Evolutionary conservation across 2,329 filamentous ascomycete genomes (phyloP).

Genomic region (Cladosporium austrohemisphaericum): DNA sequence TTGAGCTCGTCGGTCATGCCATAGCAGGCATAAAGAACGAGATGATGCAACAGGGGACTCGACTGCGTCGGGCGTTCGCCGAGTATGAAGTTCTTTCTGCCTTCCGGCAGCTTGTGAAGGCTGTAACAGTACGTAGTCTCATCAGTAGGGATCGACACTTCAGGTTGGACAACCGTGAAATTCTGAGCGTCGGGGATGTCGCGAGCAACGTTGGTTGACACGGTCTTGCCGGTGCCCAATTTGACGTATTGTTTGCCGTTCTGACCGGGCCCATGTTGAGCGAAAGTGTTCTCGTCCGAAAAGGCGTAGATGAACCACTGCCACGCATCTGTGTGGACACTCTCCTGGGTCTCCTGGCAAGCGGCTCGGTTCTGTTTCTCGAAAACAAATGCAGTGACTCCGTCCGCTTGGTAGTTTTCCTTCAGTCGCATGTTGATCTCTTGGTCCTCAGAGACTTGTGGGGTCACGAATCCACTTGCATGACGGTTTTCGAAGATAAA

Average conservation of each 20-base stretch:
- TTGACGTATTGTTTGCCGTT: slow-evolving; percentile 22
- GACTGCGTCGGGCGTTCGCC: slow-evolving; percentile 17
- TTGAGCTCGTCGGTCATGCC: slow-evolving; percentile 11
- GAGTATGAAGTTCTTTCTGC: slow-evolving; percentile 18
- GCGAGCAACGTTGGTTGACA: slow-evolving; percentile 17
- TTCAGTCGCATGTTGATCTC: slow-evolving; percentile 20
- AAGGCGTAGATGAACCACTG: slow-evolving; percentile 23
- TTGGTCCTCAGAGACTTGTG: slow-evolving; percentile 20
- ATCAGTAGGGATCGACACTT: slow-evolving; percentile 16
- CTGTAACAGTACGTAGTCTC: slow-evolving; percentile 22
- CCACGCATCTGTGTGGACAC: slow-evolving; percentile 15
- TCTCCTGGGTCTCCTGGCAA: slow-evolving; percentile 17
- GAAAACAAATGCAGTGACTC: slow-evolving; percentile 20
- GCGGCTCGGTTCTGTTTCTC: slow-evolving; percentile 21
- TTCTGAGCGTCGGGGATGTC: slow-evolving; percentile 16
- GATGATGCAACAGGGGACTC: slow-evolving; percentile 19
- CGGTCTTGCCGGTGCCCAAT: slow-evolving; percentile 17
- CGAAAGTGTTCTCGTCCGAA: slow-evolving; percentile 20
- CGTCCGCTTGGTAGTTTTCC: slow-evolving; percentile 18
- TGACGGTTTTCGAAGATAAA: slow-evolving; percentile 21
- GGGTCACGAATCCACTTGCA: slow-evolving; percentile 19
- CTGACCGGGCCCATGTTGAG: slow-evolving; percentile 17
- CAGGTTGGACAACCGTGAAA: slow-evolving; percentile 17
- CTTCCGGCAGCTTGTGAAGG: slow-evolving; percentile 20
- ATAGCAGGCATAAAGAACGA: slow-evolving; percentile 22